phyloP scores from a whole-genome alignment of 352 stramenopile genomes.

The Peronospora belbahrii region DNA sequence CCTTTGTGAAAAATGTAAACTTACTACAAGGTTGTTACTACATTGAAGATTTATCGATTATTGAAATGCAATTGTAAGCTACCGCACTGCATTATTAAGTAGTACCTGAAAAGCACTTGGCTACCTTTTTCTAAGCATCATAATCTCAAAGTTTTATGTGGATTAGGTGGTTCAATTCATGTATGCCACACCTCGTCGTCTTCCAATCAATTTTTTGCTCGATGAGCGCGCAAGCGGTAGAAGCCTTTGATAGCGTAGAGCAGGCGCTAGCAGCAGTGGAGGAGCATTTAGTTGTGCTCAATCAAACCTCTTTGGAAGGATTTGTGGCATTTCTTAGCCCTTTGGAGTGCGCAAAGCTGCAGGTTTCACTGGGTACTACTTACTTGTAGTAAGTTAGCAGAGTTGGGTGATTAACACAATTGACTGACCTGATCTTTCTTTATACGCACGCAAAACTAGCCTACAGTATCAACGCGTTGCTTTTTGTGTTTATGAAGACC shows the following conservation, averaged over 20 bases:
- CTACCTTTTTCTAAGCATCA: no score
- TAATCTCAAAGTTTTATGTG: no score
- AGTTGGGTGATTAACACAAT: no score
- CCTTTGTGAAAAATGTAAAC: no score
- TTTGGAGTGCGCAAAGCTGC: constrained; percentile 75
- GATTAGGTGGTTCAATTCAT: no score
- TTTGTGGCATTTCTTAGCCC: constrained; percentile 50
- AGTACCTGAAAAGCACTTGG: no score
- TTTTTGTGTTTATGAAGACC: constrained; percentile 85
- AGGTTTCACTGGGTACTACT: constrained; percentile 80
- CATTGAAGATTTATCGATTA: no score
- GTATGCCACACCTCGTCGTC: neutral
- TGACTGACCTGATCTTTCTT: constrained; percentile 1
- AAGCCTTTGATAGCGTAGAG: constrained; percentile 64
- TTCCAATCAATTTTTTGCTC: neutral
- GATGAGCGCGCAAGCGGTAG: constrained; percentile 56
- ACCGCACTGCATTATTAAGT: no score
- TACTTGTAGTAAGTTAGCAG: no score
- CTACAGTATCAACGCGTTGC: constrained; percentile 80
- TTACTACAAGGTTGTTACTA: neutral
- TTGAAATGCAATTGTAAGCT: no score
- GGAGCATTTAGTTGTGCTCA: constrained; percentile 60
- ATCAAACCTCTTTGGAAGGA: constrained; percentile 43
- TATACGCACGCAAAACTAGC: constrained; percentile 25
- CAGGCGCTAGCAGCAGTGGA: constrained; percentile 73